Base-by-base conservation (phyloP, 306 rosid species). In the Pterocarpus santalinus region DNA sequence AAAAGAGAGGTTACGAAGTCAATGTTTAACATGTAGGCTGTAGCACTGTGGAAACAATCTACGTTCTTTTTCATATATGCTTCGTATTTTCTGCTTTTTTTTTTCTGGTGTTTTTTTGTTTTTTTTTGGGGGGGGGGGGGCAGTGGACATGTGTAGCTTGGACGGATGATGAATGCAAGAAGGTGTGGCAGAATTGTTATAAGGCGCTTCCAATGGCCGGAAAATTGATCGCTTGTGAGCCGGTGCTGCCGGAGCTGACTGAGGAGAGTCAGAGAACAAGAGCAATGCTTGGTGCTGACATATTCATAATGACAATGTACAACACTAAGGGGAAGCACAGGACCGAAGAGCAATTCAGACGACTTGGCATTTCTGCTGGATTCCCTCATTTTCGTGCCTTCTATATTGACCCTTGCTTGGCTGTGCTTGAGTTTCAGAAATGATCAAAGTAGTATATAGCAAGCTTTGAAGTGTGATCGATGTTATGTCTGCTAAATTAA, bases 151-250 rank as follows among this genome's bases (percentile, higher is more conserved):
- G 90, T 17, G 63, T 89, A 58, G 81, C 87, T 5, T 91, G 95
- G 94, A 89, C 95, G 6, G 97, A 94, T 63, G 89, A 79, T 7
- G 97, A 94, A 80, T 80, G 90, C 84, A 88, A 84, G 83, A 12
- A 41, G 49, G 84, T 87, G 5, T 57, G 91, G 83, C 83, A 87
- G 79, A 94, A 89, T 30, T 86, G 98, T 69, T 82, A 79, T 81
- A 82, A 86, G 75, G 92, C 98, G 4, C 85, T 94, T 15, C 97
- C 97, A 0, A 87, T 6, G 33, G 75, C 89, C 11, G 97, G 97
- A 12, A 94, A 90, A 80, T 4, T 94, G 91, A 91, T 94, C 5
- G 87, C 87, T 3, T 90, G 95, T 22, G 97, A 91, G 78, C 98
- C 98, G 0, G 87, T 89, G 68, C 3, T 82, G 77, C 98, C 92